These are phyloP conservation scores for Tephrocybe sp. DNA, from an alignment of 768 basidiomycete species.

Conservation along the genomic window DNA sequence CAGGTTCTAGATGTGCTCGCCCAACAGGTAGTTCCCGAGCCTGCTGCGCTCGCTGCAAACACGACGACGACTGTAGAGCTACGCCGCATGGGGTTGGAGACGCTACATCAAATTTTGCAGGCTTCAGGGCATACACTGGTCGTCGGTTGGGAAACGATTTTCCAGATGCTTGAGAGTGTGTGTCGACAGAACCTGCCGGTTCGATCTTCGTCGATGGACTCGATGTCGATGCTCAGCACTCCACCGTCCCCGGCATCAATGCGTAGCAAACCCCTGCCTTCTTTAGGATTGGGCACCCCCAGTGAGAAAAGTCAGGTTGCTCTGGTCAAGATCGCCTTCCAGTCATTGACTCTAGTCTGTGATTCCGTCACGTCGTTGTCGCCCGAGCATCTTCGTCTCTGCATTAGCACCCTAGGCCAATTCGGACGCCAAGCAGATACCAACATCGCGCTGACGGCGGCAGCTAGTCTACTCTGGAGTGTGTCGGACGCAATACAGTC, in stretches of 20 bases:
- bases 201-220: slow-evolving; percentile 38
- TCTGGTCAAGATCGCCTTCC: slow-evolving; percentile 91
- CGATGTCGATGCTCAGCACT: slow-evolving; percentile 36
- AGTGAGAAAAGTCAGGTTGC: slow-evolving; percentile 70
- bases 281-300: slow-evolving; percentile 52
- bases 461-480: slow-evolving; percentile 91
- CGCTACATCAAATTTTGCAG: slow-evolving; percentile 87
- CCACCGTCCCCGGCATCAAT: slow-evolving; percentile 37
- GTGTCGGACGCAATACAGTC: slow-evolving; percentile 94
- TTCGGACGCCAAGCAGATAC: slow-evolving; percentile 94
- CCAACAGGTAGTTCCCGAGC: slow-evolving; percentile 67
- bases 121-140: slow-evolving; percentile 89
- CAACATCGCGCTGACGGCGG: slow-evolving; percentile 93
- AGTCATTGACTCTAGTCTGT: slow-evolving; percentile 90
- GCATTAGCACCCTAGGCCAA: slow-evolving; percentile 87
- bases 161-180: slow-evolving; percentile 88
- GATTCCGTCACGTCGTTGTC: slow-evolving; percentile 87
- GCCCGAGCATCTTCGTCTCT: slow-evolving; percentile 78
- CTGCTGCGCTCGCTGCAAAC: slow-evolving; percentile 29
- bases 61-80: slow-evolving; percentile 68
- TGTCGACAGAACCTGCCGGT: slow-evolving; percentile 55
- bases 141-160: slow-evolving; percentile 92
- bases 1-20: slow-evolving; percentile 86
- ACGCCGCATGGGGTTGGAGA: slow-evolving; percentile 85
- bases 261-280: slow-evolving; percentile 37